These are phyloP conservation scores for Tricholoma terreum DNA, from an alignment of 768 basidiomycete species.

Conservation along the genomic window DNA sequence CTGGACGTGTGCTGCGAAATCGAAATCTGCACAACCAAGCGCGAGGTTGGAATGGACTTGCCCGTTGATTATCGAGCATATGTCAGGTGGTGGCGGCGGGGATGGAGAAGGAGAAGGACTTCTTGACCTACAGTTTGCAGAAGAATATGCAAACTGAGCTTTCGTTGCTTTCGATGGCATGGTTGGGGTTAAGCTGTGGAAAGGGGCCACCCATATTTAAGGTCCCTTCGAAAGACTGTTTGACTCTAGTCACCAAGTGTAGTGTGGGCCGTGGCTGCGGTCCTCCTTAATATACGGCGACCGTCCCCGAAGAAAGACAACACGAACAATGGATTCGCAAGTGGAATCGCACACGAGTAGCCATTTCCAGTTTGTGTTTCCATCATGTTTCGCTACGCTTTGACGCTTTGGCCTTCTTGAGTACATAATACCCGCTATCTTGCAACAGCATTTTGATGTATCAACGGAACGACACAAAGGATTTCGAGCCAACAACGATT, in stretches of 20 bases:
- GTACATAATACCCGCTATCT: background rate
- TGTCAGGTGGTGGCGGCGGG: conserved; percentile 13
- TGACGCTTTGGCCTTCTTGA: conserved; percentile 7
- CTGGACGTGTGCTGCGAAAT: conserved; percentile 24
- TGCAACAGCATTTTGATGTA: background rate
- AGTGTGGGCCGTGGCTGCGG: background rate
- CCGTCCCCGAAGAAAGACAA: background rate
- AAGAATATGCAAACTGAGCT: background rate
- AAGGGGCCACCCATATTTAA: background rate
- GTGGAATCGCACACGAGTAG: conserved; percentile 3
- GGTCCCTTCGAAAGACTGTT: background rate
- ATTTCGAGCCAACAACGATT: background rate
- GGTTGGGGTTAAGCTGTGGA: background rate
- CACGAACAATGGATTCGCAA: conserved; percentile 1
- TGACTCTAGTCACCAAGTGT: background rate
- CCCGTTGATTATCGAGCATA: conserved; percentile 18
- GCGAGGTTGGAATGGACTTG: conserved; percentile 20
- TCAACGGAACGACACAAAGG: background rate
- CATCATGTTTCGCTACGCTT: conserved; percentile 4
- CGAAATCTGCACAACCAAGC: conserved; percentile 22
- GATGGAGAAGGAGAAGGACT: background rate
- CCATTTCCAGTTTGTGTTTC: background rate
- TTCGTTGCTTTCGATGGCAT: conserved; percentile 9
- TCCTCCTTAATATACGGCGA: background rate
- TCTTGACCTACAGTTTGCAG: conserved; percentile 10